Conservation (phyloP, 208 protist species). For the Crithidia expoeki region DNA sequence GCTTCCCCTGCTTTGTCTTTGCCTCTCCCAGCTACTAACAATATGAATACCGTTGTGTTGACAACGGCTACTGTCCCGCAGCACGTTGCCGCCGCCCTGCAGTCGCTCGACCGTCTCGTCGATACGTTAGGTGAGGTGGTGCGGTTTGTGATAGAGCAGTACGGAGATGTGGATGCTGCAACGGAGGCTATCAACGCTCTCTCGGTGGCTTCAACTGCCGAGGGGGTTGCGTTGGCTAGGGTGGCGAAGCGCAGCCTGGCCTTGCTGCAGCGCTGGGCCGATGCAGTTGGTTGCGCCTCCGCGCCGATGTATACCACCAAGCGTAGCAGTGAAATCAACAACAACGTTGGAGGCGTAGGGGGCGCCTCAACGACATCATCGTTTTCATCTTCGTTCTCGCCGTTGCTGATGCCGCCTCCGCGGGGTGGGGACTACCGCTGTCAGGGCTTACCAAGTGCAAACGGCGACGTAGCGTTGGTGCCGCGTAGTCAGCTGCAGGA, state of each 20-base stretch:
- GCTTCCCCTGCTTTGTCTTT: not conserved
- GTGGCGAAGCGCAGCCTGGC: slow-evolving; percentile 52
- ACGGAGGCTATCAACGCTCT: slow-evolving; percentile 45
- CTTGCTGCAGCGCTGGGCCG: slow-evolving; percentile 52
- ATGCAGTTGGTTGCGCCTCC: slow-evolving; percentile 1
- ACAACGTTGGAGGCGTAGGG: too few relatives aligned
- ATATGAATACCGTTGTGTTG: not conserved
- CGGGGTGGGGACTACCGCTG: not conserved
- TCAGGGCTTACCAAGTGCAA: too few relatives aligned
- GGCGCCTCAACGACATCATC: not conserved
- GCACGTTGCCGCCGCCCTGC: slow-evolving; percentile 38
- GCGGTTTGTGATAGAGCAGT: slow-evolving; percentile 36
- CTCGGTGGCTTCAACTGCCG: slow-evolving; percentile 45
- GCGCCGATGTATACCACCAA: not conserved
- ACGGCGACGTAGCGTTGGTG: slow-evolving; percentile 11
- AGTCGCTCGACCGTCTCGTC: slow-evolving; percentile 51
- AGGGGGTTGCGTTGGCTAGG: slow-evolving; percentile 35
- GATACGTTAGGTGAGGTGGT: slow-evolving; percentile 46
- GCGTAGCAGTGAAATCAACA: not conserved
- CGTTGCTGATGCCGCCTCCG: too few relatives aligned
- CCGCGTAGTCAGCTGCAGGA: slow-evolving; percentile 44
- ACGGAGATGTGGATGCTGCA: slow-evolving; percentile 43
- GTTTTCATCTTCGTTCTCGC: too few relatives aligned
- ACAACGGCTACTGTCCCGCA: slow-evolving; percentile 11
- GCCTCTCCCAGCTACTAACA: not conserved